Conservation (phyloP, 1,284 basidiomycete species). For the Pyrrhoderma lamaoense region DNA sequence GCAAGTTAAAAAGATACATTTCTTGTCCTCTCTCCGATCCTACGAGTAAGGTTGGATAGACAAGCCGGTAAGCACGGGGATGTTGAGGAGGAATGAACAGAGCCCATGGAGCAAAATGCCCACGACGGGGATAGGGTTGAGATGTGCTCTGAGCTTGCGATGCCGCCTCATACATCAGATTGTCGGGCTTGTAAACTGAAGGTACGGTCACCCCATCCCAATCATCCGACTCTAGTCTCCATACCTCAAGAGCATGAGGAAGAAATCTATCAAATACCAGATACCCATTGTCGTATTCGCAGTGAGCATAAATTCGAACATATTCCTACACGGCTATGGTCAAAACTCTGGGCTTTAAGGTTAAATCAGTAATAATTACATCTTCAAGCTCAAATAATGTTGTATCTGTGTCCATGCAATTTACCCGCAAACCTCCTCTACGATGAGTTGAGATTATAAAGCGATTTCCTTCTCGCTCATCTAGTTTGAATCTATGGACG, state of each 20-base stretch:
- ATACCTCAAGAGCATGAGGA: constrained; percentile 53
- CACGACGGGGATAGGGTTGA: constrained; percentile 22
- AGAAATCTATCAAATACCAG: constrained; percentile 57
- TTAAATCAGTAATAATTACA: constrained; percentile 10
- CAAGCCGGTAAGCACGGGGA: constrained; percentile 57
- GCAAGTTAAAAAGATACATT: constrained; percentile 56
- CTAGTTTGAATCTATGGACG: constrained; percentile 69
- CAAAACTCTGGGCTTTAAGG: neutral
- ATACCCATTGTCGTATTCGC: constrained; percentile 67
- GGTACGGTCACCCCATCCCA: constrained; percentile 20
- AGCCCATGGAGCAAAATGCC: constrained; percentile 55
- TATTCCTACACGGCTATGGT: constrained; percentile 33
- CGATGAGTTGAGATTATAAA: constrained; percentile 50
- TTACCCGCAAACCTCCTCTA: constrained; percentile 48
- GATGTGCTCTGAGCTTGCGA: neutral
- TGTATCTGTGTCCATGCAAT: constrained; percentile 39
- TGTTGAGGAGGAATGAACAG: constrained; percentile 38
- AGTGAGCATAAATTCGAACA: constrained; percentile 54
- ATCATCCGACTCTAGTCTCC: constrained; percentile 37
- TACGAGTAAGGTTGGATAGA: constrained; percentile 56
- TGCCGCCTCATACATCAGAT: constrained; percentile 27
- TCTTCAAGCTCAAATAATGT: constrained; percentile 52
- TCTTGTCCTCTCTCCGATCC: constrained; percentile 29
- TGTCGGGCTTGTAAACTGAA: constrained; percentile 24
- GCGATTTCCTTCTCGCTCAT: constrained; percentile 40